Evolutionary conservation across 2,329 filamentous ascomycete species (phyloP), one percentile per base, ranked within the genome.

Genomic region (Chaetomium olivaceum): DNA sequence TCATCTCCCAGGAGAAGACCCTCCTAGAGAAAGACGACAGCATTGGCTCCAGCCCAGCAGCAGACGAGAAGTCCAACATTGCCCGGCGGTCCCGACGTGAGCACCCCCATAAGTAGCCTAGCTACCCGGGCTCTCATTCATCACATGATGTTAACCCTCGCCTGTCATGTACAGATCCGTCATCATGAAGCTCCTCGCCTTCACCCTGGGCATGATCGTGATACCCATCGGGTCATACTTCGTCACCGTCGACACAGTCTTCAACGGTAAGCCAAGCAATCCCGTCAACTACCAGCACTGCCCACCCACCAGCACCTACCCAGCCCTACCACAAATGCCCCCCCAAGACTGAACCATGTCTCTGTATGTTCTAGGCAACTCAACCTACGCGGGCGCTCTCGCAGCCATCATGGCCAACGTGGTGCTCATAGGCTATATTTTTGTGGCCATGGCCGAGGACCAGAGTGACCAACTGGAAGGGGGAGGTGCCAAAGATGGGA

Each of bases 391-490:
- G 3, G 95, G 93, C 16, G 93, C 87, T 0, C 81, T 91, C 39
- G 95, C 95, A 1, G 95, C 95, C 23, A 80, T 98, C 59, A 88
- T 96, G 76, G 95, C 95, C 14, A 99, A 99, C 73, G 85, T 96
- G 1, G 92, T 99, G 3, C 81, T 99, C 59, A 85, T 98, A 64
- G 88, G 85, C n/a, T 99, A 98, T 77, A 87, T 98, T 52, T 80
- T 97, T 64, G 92, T 97, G 23, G 95, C 95, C 4, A 93, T 97
- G 85, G 88, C 85, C 67, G 95, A 99, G 77, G 95, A 98, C 74
- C 80, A 85, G 71, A 79, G 80, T 2, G 83, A 85, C 21, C 78
- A 79, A 69, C 68, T 74, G 29, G 81, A 82, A 78, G 69, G 67
- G 74, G 43, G 81, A 81, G 67, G 81, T 8, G 46, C 63, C 51